These are phyloP conservation scores for Colletotrichum sp. DNA, from an alignment of 2,329 filamentous ascomycete species.

Conservation along the genomic window DNA sequence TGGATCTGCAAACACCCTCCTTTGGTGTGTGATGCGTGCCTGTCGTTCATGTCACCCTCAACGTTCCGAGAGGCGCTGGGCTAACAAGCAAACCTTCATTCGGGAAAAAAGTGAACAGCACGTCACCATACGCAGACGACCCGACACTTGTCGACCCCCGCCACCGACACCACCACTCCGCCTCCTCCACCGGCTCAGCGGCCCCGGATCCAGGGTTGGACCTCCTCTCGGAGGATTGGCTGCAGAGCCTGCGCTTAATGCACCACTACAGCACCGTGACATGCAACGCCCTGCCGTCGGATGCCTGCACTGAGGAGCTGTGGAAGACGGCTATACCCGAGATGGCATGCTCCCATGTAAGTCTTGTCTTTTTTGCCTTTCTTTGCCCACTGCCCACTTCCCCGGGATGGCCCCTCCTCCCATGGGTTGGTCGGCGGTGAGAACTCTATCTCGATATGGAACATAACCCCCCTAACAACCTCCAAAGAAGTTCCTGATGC, in stretches of 20 bases:
- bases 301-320: constrained; percentile 18
- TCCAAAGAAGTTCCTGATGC: constrained; percentile 31
- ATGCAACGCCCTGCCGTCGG: constrained; percentile 30
- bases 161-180: neutral
- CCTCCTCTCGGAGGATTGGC: constrained; percentile 30
- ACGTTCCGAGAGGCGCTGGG: neutral
- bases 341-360: constrained; percentile 17
- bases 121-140: neutral
- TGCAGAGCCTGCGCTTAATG: constrained; percentile 39
- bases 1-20: neutral
- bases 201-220: constrained; percentile 16
- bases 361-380: neutral
- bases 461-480: neutral
- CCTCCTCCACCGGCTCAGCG: neutral
- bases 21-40: neutral
- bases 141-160: neutral
- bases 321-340: constrained; percentile 20
- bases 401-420: neutral
- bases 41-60: neutral
- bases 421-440: constrained; percentile 7
- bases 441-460: neutral
- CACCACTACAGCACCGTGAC: constrained; percentile 38
- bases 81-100: neutral
- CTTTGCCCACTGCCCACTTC: neutral
- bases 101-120: neutral